Percentiles rank a stretch among this genome's conserved stretches.
phyloP scores from a whole-genome alignment of 768 basidiomycete species.

The Tricholoma sp. region DNA sequence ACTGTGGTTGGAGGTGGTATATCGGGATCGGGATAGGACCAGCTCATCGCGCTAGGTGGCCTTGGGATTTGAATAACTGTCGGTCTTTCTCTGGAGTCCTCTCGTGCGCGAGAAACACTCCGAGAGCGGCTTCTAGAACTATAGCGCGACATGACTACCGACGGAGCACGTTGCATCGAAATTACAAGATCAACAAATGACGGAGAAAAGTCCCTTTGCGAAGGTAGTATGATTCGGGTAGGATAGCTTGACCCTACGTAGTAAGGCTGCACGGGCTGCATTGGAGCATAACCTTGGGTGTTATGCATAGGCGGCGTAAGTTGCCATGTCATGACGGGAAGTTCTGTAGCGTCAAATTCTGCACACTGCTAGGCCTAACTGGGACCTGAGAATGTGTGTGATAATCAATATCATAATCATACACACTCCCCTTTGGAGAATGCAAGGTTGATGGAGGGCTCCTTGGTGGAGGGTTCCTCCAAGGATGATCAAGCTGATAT shows the following conservation, averaged over 20 bases:
- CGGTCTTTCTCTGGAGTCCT: background rate
- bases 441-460: too few relatives aligned
- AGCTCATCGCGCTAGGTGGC: background rate
- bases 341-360: background rate
- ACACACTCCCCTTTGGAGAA: too few relatives aligned
- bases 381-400: background rate
- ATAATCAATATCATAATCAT: background rate
- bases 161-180: background rate
- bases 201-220: too few relatives aligned
- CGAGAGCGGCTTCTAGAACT: background rate
- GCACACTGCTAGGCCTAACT: background rate
- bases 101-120: background rate
- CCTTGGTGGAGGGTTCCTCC: too few relatives aligned
- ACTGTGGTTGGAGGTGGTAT: background rate
- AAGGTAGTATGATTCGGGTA: too few relatives aligned
- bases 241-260: too few relatives aligned
- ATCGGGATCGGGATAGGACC: background rate
- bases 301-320: too few relatives aligned
- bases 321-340: too few relatives aligned
- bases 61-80: background rate
- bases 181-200: too few relatives aligned
- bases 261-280: too few relatives aligned
- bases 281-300: too few relatives aligned
- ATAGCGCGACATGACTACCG: background rate
- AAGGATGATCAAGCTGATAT: too few relatives aligned